Base-by-base conservation (phyloP, 116 monocot species). In the Phalaenopsis hybrid region DNA sequence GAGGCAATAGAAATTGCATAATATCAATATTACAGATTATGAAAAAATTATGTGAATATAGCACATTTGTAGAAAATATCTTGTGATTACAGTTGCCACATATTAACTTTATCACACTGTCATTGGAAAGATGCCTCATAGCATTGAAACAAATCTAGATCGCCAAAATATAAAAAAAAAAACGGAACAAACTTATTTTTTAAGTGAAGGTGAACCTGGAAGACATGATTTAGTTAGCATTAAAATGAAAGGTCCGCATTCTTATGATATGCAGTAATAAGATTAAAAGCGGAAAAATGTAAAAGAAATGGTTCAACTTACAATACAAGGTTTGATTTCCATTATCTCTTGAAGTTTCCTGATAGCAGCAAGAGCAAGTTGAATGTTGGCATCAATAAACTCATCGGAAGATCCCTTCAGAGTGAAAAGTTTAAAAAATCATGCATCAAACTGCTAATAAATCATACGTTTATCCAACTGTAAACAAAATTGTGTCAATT, bases 351-450 rank as follows among this genome's bases (percentile, higher is more conserved):
- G 86, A 75, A 95, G 83, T 59, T 93, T 98, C 85, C 95, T 84
- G 11, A 81, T 92, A 77, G 92, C 90, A 82, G 93, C 95, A 81
- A 98, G 90, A n/a, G 89, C 98, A 81, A 98, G 98, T 86, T 98
- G 98, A 83, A 95, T 86, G 69, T 98, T 98, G 79, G 98, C 98
- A 88, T 98, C 98, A 84, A 90, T 98, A 75, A 95, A 98, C 78
- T 98, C 98, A 84, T 98, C 98, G 84, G 98, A 98, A 90, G 91
- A 90, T 48, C 98, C 98, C 98, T 98, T 86, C 85, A 91, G 50
- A 17, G 16, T 15, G 41, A 73, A 41, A 73, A 67, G 37, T 41
- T 13, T 13, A 43, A 15, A 37, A 72, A 73, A 41, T 16, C 17
- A 37, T 43, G 41, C 37, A 73, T 73, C 73, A 73, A 16, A 13